phyloP scores from a whole-genome alignment of 23 red algal species.

The Cyanidiococcus yangmingshanensis region DNA sequence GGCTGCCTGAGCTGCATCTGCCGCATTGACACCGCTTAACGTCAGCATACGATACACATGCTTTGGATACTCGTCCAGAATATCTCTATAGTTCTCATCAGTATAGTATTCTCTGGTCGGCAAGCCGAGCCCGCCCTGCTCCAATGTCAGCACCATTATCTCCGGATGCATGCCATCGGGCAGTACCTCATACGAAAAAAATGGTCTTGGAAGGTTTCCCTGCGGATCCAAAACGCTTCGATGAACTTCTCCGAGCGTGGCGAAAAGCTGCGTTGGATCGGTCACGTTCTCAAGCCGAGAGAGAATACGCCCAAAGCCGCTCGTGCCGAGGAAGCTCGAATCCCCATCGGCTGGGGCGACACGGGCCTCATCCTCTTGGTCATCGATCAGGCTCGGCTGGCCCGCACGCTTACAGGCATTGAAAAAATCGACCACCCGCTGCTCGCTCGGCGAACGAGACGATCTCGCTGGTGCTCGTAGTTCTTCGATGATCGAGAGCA shows the following conservation, averaged over 20 bases:
- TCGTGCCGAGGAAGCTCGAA: background rate
- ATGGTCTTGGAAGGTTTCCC: conserved; percentile 7
- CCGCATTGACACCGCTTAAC: conserved; percentile 25
- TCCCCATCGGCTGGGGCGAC: background rate
- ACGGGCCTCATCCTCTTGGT: background rate
- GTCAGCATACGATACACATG: conserved; percentile 25
- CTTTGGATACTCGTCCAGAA: conserved; percentile 36
- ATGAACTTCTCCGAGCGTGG: background rate
- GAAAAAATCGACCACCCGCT: conserved; percentile 13
- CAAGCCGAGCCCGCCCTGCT: conserved; percentile 69
- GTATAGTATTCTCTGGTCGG: conserved; percentile 76
- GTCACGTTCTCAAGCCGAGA: background rate
- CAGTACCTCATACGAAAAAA: conserved; percentile 37
- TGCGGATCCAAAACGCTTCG: background rate
- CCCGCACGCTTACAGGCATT: background rate
- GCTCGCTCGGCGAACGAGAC: background rate
- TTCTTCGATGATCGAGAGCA: background rate
- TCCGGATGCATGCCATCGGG: conserved; percentile 46
- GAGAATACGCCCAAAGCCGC: background rate
- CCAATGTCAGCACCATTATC: conserved; percentile 43
- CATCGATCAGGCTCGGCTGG: background rate
- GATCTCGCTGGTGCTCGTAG: background rate
- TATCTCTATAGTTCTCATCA: conserved; percentile 23
- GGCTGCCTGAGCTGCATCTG: conserved; percentile 27
- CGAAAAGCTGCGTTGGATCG: background rate